Percentiles rank a stretch among this genome's conserved stretches.
phyloP scores from a whole-genome alignment of 805 yeast species.

The Lachancea sp. region DNA sequence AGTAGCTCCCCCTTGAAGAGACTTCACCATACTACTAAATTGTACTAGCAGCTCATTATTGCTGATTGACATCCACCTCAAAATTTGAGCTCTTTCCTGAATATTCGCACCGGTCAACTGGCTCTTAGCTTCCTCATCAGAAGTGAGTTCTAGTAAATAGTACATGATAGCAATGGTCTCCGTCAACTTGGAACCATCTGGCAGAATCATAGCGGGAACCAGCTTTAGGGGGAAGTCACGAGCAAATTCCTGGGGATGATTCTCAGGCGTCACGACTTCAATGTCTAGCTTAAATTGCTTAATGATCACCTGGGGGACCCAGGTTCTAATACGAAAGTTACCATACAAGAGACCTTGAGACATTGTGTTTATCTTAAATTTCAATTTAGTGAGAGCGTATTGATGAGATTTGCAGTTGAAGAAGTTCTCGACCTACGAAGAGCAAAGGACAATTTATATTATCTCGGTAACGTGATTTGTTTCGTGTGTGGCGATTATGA shows the following conservation, averaged over 20 bases:
- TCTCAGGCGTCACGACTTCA: constrained; percentile 35
- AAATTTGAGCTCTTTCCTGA: constrained; percentile 33
- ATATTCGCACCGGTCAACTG: constrained; percentile 48
- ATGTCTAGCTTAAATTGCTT: constrained; percentile 56
- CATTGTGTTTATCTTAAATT: constrained; percentile 38
- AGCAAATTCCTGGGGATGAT: constrained; percentile 36
- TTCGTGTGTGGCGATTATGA: no score
- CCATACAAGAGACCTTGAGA: constrained; percentile 62
- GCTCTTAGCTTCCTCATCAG: constrained; percentile 33
- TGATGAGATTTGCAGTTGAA: no score
- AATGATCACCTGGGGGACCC: constrained; percentile 45
- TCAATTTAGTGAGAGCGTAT: no score
- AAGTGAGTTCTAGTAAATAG: constrained; percentile 39
- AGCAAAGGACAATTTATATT: no score
- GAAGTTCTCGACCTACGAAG: no score
- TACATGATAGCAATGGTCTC: constrained; percentile 61
- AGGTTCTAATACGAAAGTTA: constrained; percentile 36
- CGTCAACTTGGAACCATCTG: constrained; percentile 64
- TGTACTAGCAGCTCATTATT: constrained; percentile 57
- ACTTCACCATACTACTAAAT: constrained; percentile 46
- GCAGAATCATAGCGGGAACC: constrained; percentile 64
- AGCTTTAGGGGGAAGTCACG: constrained; percentile 57
- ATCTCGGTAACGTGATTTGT: no score
- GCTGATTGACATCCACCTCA: constrained; percentile 73
- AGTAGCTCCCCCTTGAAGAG: constrained; percentile 58